Evolutionary conservation across 495 filamentous ascomycete species (phyloP).

Genomic region (Penicillium lividum): DNA sequence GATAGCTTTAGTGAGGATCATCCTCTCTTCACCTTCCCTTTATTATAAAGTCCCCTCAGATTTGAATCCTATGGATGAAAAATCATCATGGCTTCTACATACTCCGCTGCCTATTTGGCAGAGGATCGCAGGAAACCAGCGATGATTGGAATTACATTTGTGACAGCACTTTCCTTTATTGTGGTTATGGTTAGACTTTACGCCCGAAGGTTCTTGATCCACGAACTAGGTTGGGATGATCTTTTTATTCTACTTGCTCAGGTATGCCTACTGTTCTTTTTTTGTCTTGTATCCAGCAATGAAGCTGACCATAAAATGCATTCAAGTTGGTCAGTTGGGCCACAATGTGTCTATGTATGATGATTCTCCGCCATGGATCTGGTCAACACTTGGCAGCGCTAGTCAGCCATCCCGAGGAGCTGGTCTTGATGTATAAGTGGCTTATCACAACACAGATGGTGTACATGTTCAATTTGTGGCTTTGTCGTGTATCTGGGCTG

Average conservation of each 20-base stretch:
- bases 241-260: conserved; percentile 8
- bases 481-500: conserved; percentile 25
- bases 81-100: not conserved
- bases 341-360: conserved; percentile 9
- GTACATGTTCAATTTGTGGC: conserved; percentile 23
- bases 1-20: not conserved
- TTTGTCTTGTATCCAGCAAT: no score
- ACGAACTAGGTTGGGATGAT: conserved; percentile 12
- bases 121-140: conserved; percentile 16
- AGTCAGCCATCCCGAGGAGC: not conserved
- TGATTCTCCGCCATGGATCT: conserved; percentile 10
- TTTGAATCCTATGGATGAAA: not conserved
- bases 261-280: not conserved
- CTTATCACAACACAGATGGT: conserved; percentile 19
- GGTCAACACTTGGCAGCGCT: conserved; percentile 7
- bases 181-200: conserved; percentile 13
- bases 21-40: not conserved
- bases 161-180: conserved; percentile 2
- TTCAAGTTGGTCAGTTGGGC: conserved; percentile 9
- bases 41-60: not conserved
- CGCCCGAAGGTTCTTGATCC: conserved; percentile 10
- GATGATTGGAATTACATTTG: conserved; percentile 9
- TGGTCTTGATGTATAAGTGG: conserved; percentile 21
- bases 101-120: conserved; percentile 3
- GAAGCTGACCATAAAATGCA: not conserved